Evolutionary conservation across 169 alveolate genomes (phyloP).

Genomic region (Amoebophrya sp.): DNA sequence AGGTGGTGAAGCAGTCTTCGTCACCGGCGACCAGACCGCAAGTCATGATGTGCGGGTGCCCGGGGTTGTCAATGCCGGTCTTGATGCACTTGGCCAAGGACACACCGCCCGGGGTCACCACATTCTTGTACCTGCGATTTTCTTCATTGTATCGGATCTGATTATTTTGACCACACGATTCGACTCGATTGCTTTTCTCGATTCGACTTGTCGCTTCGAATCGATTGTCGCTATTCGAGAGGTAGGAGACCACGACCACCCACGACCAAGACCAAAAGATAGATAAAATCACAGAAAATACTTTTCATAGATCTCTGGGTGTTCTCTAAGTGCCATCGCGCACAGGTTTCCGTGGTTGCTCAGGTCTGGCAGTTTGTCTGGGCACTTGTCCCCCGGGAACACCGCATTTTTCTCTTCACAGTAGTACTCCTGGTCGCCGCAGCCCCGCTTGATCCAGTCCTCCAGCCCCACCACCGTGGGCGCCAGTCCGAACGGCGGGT

Average conservation of each 20-base stretch:
- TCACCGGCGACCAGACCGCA: constrained; percentile 28
- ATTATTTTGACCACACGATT: background rate
- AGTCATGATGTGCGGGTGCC: constrained; percentile 24
- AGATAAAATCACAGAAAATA: background rate
- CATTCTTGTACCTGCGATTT: background rate
- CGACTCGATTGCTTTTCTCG: background rate
- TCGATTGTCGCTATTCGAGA: too few species aligned
- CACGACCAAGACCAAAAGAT: too few species aligned
- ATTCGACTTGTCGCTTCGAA: background rate
- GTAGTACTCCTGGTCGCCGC: constrained; percentile 14
- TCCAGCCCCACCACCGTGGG: background rate
- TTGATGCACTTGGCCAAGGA: constrained; percentile 19
- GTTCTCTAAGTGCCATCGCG: background rate
- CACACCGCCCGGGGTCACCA: constrained; percentile 10
- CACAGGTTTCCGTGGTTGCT: background rate
- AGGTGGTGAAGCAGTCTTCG: constrained; percentile 21
- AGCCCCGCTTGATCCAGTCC: constrained; percentile 9
- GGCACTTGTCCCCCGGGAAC: constrained; percentile 10
- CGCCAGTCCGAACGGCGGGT: constrained; percentile 11
- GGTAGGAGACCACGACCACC: too few species aligned
- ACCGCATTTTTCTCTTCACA: constrained; percentile 4
- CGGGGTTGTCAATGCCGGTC: constrained; percentile 31
- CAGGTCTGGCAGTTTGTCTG: constrained; percentile 10
- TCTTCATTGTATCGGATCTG: background rate
- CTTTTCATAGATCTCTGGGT: background rate